These are phyloP conservation scores for Schizopora paradoxa DNA, from an alignment of 1,284 basidiomycete species.

Conservation along the genomic window DNA sequence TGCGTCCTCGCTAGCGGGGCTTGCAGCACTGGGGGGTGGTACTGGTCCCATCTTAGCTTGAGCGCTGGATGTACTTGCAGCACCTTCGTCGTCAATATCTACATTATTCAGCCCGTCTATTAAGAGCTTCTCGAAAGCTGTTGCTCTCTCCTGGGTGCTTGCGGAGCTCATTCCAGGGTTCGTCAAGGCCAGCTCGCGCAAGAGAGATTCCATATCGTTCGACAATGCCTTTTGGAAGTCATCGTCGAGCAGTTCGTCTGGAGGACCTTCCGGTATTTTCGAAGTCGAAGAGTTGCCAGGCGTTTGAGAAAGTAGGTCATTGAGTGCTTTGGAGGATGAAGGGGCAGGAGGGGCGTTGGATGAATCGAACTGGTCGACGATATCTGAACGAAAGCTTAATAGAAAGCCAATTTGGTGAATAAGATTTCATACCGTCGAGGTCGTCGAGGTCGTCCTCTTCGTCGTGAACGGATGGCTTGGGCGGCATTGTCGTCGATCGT, in stretches of 20 bases:
- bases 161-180: conserved; percentile 26
- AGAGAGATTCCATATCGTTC: conserved; percentile 80
- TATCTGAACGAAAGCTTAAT: conserved; percentile 35
- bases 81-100: conserved; percentile 29
- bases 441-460: conserved; percentile 70
- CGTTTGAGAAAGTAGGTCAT: conserved; percentile 9
- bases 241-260: conserved; percentile 33
- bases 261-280: conserved; percentile 26
- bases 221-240: conserved; percentile 73
- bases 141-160: conserved; percentile 35
- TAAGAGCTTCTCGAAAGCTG: conserved; percentile 73
- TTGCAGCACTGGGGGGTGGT: too few relatives aligned
- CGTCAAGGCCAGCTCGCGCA: conserved; percentile 57
- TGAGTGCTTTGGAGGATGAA: conserved; percentile 22
- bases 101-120: conserved; percentile 60
- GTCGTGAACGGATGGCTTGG: conserved; percentile 22
- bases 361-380: conserved; percentile 46
- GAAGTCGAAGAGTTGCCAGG: conserved; percentile 19
- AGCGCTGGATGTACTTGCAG: conserved; percentile 15
- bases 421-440: conserved; percentile 54
- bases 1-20: conserved; percentile 29
- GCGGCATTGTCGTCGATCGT: background rate
- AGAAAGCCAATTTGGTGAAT: conserved; percentile 2
- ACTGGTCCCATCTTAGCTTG: too few relatives aligned
- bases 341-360: conserved; percentile 27